Evolutionary conservation across 495 filamentous ascomycete species (phyloP), one percentile per base, ranked within the genome.

Genomic region (Bombardia bombarda): DNA sequence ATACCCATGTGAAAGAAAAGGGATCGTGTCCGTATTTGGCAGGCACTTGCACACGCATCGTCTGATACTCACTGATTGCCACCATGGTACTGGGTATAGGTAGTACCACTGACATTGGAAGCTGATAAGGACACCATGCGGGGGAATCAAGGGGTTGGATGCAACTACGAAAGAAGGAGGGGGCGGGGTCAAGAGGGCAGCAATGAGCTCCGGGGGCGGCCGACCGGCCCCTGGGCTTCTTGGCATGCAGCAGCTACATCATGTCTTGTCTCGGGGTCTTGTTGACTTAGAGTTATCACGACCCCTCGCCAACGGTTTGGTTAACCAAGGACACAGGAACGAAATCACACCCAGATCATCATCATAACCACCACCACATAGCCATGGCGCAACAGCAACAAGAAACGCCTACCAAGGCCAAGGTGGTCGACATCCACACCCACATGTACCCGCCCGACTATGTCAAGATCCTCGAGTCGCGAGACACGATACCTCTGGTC

Each of bases 401-500:
- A 4, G 17, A 51, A 37, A 7, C 8, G 4, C 17, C 28, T 0
- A 14, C 38, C 45, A 28, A 30, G 36, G 25, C 32, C 31, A 56
- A 56, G 19, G 70, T 88, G 26, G 85, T 95, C 33, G 90, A 96
- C 63, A 77, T 96, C 55, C 90, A 96, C 68, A 95, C 90, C 10
- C 90, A 97, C 71, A 80, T 96, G 68, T 95, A 96, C 61, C 86
- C 88, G 0, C 84, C 84, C 0, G 73, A 77, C 7, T 97, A 90
- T 63, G 79, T 95, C 70, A 61, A 74, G 41, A 79, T 95, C 56
- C 80, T 97, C 20, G 78, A 82, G 54, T 79, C 78, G 19, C 83
- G 90, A 43, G 74, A 68, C 40, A 74, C 69, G 25, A 83, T 94
- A 42, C 90, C 90, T 14, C 86, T 94, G 45, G 76, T 97, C 43